These are phyloP conservation scores for Ambrosiella beaveri DNA, from an alignment of 2,329 filamentous ascomycete species.

Conservation along the genomic window DNA sequence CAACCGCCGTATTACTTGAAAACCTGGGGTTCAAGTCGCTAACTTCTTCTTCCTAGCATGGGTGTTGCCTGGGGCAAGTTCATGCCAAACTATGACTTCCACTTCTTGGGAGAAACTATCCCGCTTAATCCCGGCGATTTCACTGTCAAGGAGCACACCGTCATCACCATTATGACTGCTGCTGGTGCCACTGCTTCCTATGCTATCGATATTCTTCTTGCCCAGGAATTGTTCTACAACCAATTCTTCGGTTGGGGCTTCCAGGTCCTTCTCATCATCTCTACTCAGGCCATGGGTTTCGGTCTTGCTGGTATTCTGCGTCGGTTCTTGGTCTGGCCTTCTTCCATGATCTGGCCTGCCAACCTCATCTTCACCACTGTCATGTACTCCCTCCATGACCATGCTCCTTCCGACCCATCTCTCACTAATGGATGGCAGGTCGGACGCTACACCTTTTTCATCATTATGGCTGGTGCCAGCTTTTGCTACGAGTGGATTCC, in stretches of 20 bases:
- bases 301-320: constrained; percentile 37
- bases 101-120: constrained; percentile 19
- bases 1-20: neutral
- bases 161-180: constrained; percentile 30
- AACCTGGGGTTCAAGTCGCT: constrained; percentile 13
- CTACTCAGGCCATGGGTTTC: constrained; percentile 39
- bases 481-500: constrained; percentile 39
- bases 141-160: constrained; percentile 32
- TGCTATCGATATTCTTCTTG: constrained; percentile 26
- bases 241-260: constrained; percentile 38
- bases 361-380: constrained; percentile 36
- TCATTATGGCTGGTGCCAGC: constrained; percentile 35
- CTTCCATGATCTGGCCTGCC: constrained; percentile 41
- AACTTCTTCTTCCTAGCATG: constrained; percentile 19
- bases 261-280: constrained; percentile 35
- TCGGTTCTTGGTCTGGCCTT: constrained; percentile 35
- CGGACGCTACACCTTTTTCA: constrained; percentile 45
- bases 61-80: constrained; percentile 20
- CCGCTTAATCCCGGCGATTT: constrained; percentile 25
- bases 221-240: constrained; percentile 38
- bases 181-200: constrained; percentile 22
- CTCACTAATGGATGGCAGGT: constrained; percentile 44
- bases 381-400: constrained; percentile 31
- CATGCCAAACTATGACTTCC: constrained; percentile 19
- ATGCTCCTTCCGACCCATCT: constrained; percentile 28